Base-by-base conservation (phyloP, 2,329 filamentous ascomycete species). In the Beauveria sp. region DNA sequence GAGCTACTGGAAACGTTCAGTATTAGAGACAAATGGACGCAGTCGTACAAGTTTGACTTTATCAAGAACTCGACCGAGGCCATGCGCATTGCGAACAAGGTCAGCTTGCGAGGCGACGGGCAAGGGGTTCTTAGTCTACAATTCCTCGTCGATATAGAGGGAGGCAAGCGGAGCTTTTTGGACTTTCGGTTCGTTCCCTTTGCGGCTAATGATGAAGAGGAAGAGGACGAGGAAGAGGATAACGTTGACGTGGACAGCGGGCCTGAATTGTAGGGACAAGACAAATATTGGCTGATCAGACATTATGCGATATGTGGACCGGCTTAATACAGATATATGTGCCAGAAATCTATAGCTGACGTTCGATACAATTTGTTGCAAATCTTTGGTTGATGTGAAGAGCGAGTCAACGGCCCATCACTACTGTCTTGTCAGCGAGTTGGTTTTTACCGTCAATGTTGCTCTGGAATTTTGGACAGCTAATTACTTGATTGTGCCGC, bases 71-170 rank as follows among this genome's bases (percentile, higher is more conserved):
- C 93, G 0, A 86, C 86, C 51, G 88, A 93, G 66, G 93, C 95
- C n/a, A 98, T 99, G 93, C 87, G 88, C 51, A 85, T 92, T 43
- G 91, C 93, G 5, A 93, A 84, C 69, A 99, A 98, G 75, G 93
- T 98, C 62, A 96, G 92, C 71, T 83, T 99, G 64, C 83, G 95
- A 18, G 88, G 91, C 0, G 95, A 99, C 74, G 81, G 84, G 2
- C 91, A 96, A 71, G 93, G 95, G 0, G 93, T 99, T 34, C 75
- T 99, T 66, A 97, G 91, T 74, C 77, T 98, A 72, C 95, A 99
- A 71, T 97, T 98, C 69, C 95, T 99, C 89, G 88, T 99, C 18
- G 91, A 97, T 71, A 81, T 93, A 48, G 91, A 95, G 64, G 83
- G 83, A 7, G 82, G 83, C 5, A 80, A 80, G 26, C 79, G 86